phyloP scores from a whole-genome alignment of 768 basidiomycete genomes.

The Auriculariales sp. region DNA sequence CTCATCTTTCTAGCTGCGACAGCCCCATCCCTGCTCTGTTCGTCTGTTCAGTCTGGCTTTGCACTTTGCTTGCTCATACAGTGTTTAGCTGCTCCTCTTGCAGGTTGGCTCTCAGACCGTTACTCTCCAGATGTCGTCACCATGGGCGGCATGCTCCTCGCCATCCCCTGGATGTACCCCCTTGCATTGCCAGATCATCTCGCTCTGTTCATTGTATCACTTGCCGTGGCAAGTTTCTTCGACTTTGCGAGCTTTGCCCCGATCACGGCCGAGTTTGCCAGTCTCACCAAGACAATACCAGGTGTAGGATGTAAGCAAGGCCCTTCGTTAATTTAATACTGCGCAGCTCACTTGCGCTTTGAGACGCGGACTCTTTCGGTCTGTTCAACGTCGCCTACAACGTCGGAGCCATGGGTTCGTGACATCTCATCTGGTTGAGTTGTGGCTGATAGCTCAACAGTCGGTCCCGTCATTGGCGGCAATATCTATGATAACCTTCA shows the following conservation, averaged over 20 bases:
- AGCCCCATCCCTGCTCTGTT: conserved; percentile 51
- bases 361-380: conserved; percentile 64
- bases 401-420: conserved; percentile 44
- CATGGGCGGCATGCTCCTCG: conserved; percentile 28
- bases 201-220: conserved; percentile 30
- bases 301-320: conserved; percentile 52
- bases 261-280: conserved; percentile 50
- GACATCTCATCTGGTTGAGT: background rate
- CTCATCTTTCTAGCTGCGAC: conserved; percentile 53
- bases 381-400: conserved; percentile 62
- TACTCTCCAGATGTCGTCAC: conserved; percentile 43
- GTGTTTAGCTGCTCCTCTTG: conserved; percentile 21
- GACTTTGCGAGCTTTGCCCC: conserved; percentile 44
- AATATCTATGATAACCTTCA: conserved; percentile 48
- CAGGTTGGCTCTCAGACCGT: conserved; percentile 45
- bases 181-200: conserved; percentile 32
- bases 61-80: conserved; percentile 27
- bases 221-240: conserved; percentile 46
- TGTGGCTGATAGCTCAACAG: conserved; percentile 16
- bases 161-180: conserved; percentile 51
- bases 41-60: conserved; percentile 10
- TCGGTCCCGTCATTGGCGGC: conserved; percentile 58
- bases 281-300: conserved; percentile 36
- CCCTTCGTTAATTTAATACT: conserved; percentile 3
- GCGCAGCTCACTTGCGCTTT: background rate